Evolutionary conservation across 495 filamentous ascomycete species (phyloP).

Genomic region (Evansstolkia leycettana): DNA sequence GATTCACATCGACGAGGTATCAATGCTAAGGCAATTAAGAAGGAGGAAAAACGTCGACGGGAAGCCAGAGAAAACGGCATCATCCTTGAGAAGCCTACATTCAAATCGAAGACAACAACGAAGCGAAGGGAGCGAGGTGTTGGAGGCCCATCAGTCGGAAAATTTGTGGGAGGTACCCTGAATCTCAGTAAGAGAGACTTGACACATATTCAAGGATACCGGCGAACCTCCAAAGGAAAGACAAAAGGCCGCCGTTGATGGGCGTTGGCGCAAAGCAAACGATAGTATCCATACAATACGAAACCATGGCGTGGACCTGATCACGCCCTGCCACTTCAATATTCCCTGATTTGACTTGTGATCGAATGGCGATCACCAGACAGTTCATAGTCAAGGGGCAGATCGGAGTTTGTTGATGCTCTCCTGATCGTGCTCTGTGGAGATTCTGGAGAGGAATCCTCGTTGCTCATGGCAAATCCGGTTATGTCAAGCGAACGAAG

Average conservation of each 20-base stretch:
- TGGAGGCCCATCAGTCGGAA: conserved; percentile 65
- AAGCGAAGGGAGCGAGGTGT: conserved; percentile 52
- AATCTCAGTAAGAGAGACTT: conserved; percentile 70
- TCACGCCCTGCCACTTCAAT: no score
- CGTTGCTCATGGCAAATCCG: no score
- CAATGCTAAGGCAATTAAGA: conserved; percentile 42
- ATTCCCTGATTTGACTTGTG: no score
- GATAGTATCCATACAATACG: no score
- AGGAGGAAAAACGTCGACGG: conserved; percentile 56
- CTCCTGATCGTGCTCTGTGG: no score
- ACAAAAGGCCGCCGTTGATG: conserved; percentile 14
- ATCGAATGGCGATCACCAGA: no score
- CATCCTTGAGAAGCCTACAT: conserved; percentile 60
- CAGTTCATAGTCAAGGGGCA: no score
- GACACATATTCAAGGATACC: conserved; percentile 37
- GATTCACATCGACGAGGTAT: conserved; percentile 72
- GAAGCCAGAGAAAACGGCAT: conserved; percentile 87
- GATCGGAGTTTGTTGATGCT: no score
- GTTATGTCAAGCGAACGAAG: no score
- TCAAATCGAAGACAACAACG: conserved; percentile 28
- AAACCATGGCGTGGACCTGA: no score
- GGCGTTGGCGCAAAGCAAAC: no score
- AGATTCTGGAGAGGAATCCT: no score
- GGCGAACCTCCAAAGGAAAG: conserved; percentile 23
- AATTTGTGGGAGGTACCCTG: conserved; percentile 66